Evolutionary conservation across 1,284 basidiomycete genomes (phyloP).

Genomic region (Pascua sp.): DNA sequence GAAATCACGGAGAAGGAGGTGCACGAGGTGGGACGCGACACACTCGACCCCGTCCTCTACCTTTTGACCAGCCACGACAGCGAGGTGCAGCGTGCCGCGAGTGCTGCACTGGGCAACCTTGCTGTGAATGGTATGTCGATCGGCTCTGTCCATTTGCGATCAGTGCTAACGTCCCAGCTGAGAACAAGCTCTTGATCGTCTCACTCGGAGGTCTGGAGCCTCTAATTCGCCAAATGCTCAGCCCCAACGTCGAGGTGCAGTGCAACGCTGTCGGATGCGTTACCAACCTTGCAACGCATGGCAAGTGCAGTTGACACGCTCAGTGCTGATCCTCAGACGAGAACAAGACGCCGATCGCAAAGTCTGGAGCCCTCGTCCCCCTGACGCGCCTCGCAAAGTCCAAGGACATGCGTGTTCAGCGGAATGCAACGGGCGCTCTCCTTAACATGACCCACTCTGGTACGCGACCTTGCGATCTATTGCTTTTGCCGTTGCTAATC

Average conservation of each 20-base stretch:
- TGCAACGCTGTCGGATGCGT: constrained; percentile 99
- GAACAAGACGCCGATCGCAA: constrained; percentile 99
- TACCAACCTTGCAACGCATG: constrained; percentile 97
- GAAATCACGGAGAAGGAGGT: constrained; percentile 99
- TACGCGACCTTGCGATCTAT: constrained; percentile 48
- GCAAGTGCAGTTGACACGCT: constrained; percentile 53
- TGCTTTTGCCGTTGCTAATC: background rate
- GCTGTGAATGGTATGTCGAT: constrained; percentile 86
- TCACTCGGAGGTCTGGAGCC: constrained; percentile 97
- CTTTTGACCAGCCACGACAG: constrained; percentile 96
- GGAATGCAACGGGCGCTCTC: constrained; percentile 96
- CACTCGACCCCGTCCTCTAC: constrained; percentile 96
- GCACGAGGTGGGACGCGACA: constrained; percentile 91
- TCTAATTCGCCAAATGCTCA: constrained; percentile 97
- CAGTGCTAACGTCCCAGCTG: constrained; percentile 59
- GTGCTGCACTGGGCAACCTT: constrained; percentile 95
- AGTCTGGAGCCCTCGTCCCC: constrained; percentile 95
- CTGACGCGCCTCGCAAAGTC: constrained; percentile 93
- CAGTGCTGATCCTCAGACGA: constrained; percentile 61
- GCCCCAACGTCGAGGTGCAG: constrained; percentile 98
- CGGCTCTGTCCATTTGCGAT: background rate
- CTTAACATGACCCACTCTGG: constrained; percentile 99
- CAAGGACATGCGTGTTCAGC: constrained; percentile 98
- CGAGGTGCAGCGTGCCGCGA: constrained; percentile 96
- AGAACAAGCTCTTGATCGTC: constrained; percentile 98